Conservation (phyloP, 352 stramenopile species). For the Phytophthora agathidicida region DNA sequence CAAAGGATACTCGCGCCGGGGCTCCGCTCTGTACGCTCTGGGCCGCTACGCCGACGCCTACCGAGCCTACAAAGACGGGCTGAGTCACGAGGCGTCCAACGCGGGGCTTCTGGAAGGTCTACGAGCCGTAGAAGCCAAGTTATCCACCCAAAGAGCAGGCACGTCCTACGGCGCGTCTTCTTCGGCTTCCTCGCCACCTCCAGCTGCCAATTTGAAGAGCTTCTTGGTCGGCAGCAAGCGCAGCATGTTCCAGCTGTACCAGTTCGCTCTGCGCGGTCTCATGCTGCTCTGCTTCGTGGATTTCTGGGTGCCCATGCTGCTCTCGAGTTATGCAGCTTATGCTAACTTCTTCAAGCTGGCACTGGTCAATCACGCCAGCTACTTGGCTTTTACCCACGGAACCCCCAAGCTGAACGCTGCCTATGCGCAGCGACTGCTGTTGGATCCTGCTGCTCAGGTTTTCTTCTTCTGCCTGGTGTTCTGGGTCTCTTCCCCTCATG, state of each 20-base stretch:
- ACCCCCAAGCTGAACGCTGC: conserved; percentile 65
- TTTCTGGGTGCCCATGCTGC: conserved; percentile 70
- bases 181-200: background rate
- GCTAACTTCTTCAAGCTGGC: conserved; percentile 83
- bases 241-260: conserved; percentile 73
- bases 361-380: conserved; percentile 80
- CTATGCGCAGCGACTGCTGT: conserved; percentile 84
- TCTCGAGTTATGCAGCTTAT: conserved; percentile 58
- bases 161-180: conserved; percentile 2
- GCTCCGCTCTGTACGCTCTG: conserved; percentile 72
- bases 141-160: conserved; percentile 32
- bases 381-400: conserved; percentile 84
- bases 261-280: conserved; percentile 70
- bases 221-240: conserved; percentile 69
- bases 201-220: conserved; percentile 35
- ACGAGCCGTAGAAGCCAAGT: conserved; percentile 58
- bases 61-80: conserved; percentile 80
- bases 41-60: conserved; percentile 73
- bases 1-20: conserved; percentile 90
- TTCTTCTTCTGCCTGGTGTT: conserved; percentile 90
- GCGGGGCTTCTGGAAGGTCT: conserved; percentile 75
- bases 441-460: conserved; percentile 83
- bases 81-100: conserved; percentile 68
- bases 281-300: conserved; percentile 72
- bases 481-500: conserved; percentile 77